A percentile compares a stretch with the other conserved stretches of the same genome.
phyloP scores from a whole-genome alignment of 306 rosid species.

The peach (Prunus persica) region Prunus_persica_NCBIv2 NC_034016.1:9881001-9881500 shows the following conservation, averaged over 20 bases:
- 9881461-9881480: too few species aligned
- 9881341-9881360: conserved; percentile 54
- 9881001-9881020: conserved; percentile 27
- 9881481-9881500: too few species aligned
- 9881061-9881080: conserved; percentile 17
- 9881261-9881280: conserved; percentile 66
- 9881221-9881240: conserved; percentile 53
- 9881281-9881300: conserved; percentile 38
- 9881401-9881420: too few species aligned
- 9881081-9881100: neutral
- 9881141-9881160: conserved; percentile 60
- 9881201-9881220: conserved; percentile 42
- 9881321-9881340: conserved; percentile 49
- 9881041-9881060: conserved; percentile 56
- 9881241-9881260: conserved; percentile 36
- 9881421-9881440: too few species aligned
- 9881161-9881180: conserved; percentile 36
- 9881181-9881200: conserved; percentile 23
- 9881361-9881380: conserved; percentile 56
- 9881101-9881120: neutral
- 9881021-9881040: conserved; percentile 43
- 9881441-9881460: too few species aligned
- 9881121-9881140: neutral
- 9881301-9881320: conserved; percentile 61
- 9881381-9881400: neutral